phyloP scores from a whole-genome alignment of 176 grass and related monocot species.

The maize (Zea mays) region DNA sequence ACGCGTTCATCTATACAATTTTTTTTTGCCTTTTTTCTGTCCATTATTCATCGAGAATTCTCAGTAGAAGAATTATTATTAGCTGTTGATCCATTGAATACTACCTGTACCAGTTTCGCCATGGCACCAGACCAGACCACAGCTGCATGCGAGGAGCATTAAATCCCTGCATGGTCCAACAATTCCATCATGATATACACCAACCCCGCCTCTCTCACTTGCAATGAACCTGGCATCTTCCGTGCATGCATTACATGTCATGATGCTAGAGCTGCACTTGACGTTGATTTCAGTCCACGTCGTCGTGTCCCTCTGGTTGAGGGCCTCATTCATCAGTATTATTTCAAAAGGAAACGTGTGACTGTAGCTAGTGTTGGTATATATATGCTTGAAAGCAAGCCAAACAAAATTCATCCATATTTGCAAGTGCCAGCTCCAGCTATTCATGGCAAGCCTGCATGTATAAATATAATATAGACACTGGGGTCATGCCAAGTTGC shows the following conservation, averaged over 20 bases:
- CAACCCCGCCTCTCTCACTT: not conserved
- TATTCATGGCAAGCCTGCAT: conserved; percentile 34
- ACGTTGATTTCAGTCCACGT: conserved; percentile 29
- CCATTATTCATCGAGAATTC: too few relatives aligned
- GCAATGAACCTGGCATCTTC: conserved; percentile 48
- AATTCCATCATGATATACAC: conserved; percentile 33
- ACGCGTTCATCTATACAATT: conserved; percentile 24
- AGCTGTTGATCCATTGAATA: conserved; percentile 41
- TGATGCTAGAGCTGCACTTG: conserved; percentile 32
- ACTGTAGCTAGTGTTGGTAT: too few relatives aligned
- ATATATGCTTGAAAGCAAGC: not conserved
- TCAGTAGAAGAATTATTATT: too few relatives aligned
- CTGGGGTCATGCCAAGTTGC: conserved; percentile 41
- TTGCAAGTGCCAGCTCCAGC: conserved; percentile 18
- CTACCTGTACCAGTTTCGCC: conserved; percentile 37
- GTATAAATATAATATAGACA: conserved; percentile 35
- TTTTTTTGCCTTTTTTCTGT: not conserved
- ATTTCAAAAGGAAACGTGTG: too few relatives aligned
- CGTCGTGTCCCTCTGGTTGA: conserved; percentile 31
- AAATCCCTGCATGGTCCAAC: conserved; percentile 43
- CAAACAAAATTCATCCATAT: not conserved
- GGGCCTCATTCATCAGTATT: not conserved
- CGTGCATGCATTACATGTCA: conserved; percentile 29
- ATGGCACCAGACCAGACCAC: conserved; percentile 15
- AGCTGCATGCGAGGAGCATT: conserved; percentile 44